Conservation (phyloP, 1,284 basidiomycete species). For the Wallemia hederae region DNA sequence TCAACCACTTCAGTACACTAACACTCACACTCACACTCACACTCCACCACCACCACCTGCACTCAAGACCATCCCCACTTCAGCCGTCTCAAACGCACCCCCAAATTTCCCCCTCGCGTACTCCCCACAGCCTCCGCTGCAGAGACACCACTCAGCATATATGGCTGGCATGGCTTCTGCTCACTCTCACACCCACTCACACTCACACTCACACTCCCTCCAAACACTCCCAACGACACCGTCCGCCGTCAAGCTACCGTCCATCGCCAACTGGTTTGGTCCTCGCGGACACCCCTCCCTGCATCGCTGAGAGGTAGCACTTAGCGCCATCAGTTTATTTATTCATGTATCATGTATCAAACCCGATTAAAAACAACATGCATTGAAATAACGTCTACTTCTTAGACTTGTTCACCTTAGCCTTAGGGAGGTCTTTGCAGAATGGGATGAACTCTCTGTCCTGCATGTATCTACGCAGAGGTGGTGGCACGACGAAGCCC, state of each 20-base stretch:
- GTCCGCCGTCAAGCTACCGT: neutral
- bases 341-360: too few species aligned
- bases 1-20: too few species aligned
- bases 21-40: neutral
- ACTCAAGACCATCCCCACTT: neutral
- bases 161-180: too few species aligned
- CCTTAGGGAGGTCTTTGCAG: slow-evolving; percentile 52
- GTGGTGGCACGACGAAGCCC: slow-evolving; percentile 68
- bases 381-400: neutral
- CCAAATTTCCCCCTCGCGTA: too few species aligned
- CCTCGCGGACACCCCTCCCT: too few species aligned
- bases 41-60: neutral
- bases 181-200: too few species aligned
- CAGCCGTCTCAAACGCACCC: neutral
- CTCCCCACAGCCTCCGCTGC: too few species aligned
- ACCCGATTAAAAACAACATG: too few species aligned
- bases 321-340: too few species aligned
- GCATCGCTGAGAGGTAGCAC: neutral
- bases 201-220: neutral
- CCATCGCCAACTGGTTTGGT: neutral
- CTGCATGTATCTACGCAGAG: slow-evolving; percentile 76
- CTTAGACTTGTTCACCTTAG: neutral
- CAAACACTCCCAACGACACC: neutral
- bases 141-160: too few species aligned
- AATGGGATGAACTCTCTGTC: slow-evolving; percentile 79